These are phyloP conservation scores for Bipolaris victoriae DNA, from an alignment of 2,329 filamentous ascomycete species.

Conservation along the genomic window DNA sequence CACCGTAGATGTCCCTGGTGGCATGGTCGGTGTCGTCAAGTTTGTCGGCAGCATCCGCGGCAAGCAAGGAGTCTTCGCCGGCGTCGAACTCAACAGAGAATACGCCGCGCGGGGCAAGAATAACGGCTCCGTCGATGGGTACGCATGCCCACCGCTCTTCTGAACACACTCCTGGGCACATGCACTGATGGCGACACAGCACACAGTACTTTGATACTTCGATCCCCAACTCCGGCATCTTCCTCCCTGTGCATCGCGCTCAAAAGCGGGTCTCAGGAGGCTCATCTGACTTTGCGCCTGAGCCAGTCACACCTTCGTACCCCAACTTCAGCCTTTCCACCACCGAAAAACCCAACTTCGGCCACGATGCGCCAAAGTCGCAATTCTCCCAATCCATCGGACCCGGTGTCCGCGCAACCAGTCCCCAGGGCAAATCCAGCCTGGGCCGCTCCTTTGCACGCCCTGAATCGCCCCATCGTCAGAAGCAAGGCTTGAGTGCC, in stretches of 20 bases:
- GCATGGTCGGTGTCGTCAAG: constrained; percentile 87
- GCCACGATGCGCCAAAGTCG: constrained; percentile 66
- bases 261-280: constrained; percentile 68
- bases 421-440: constrained; percentile 71
- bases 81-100: constrained; percentile 83
- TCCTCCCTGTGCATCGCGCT: constrained; percentile 84
- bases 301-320: constrained; percentile 70
- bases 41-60: constrained; percentile 87
- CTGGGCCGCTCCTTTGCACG: constrained; percentile 77
- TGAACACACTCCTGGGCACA: not conserved
- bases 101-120: constrained; percentile 90
- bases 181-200: constrained; percentile 39
- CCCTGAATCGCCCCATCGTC: constrained; percentile 83
- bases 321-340: constrained; percentile 63
- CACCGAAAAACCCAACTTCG: constrained; percentile 53
- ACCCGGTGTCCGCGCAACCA: constrained; percentile 69
- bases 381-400: constrained; percentile 92
- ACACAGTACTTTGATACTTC: constrained; percentile 80
- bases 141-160: constrained; percentile 43
- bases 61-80: constrained; percentile 90
- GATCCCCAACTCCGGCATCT: constrained; percentile 84
- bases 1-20: constrained; percentile 86
- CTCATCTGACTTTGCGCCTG: constrained; percentile 64
- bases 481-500: constrained; percentile 51
- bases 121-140: constrained; percentile 94